Evolutionary conservation across 805 yeast genomes (phyloP), one percentile per base, ranked within the genome.

Genomic region (Kuraishia ogatae): DNA sequence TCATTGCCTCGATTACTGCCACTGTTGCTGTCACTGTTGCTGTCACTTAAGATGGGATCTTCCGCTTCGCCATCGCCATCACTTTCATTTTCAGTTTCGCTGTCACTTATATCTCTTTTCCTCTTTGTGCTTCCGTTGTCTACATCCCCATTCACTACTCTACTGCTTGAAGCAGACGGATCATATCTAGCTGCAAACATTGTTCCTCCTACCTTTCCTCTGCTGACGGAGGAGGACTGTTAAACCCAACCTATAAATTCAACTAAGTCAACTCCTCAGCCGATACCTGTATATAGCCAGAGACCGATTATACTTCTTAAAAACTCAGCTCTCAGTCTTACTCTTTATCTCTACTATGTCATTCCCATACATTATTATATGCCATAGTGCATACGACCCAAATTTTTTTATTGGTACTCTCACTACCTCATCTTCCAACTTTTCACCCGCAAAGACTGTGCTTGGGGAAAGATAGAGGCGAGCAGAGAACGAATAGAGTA

Each of bases 1-100:
- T 58, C 62, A 55, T 64, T 61, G 6, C 57, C 60, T 51, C 60
- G 56, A 13, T 56, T 58, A 43, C 60, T 59, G 4, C 61, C 62
- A 17, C 48, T 51, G 8, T 35, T 22, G 22, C 47, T 20, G 20
- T 50, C 39, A 26, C 29, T 26, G 17, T n/a, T n/a, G n/a, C n/a
- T n/a, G n/a, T n/a, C n/a, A n/a, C n/a, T n/a, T n/a, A n/a, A n/a
- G n/a, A n/a, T n/a, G n/a, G n/a, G n/a, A n/a, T n/a, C n/a, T n/a
- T n/a, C n/a, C n/a, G n/a, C n/a, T n/a, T n/a, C n/a, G n/a, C n/a
- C n/a, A n/a, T n/a, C n/a, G n/a, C n/a, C n/a, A n/a, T 3, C 52
- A 50, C 48, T 29, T 4, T 17, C 26, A 29, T 23, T 51, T 17
- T 51, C 48, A 26, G 8, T 26, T 11, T 51, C 48, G 21, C 8